Evolutionary conservation across 2,329 filamentous ascomycete species (phyloP), one percentile per base, ranked within the genome.

Genomic region (Monilinia laxa): DNA sequence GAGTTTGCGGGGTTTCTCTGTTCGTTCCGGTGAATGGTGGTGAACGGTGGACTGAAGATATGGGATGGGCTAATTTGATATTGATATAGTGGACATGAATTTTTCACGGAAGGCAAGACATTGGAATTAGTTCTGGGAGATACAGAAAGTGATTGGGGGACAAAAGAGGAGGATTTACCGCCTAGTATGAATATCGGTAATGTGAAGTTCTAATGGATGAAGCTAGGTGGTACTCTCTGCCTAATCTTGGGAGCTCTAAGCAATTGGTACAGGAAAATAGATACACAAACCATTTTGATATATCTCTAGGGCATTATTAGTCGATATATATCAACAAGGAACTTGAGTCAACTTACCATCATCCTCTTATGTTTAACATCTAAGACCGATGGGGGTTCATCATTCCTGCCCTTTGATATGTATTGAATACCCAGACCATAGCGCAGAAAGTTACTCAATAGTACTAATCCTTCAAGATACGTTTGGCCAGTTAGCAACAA

Each of bases 101-200:
- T 91, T 72, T 91, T 90, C 73, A 79, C 82, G 0, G 81, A 90
- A 11, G 89, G 89, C 1, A 85, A 84, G 45, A 81, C 85, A 65
- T 78, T 91, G 52, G 87, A 90, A 59, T 77, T 91, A 57, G 84
- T 80, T 10, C 76, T 91, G 16, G 88, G 88, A 0, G 69, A 74
- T 10, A 79, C 78, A 23, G 88, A 90, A 78, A 90, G 87, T 73
- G 71, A 73, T 0, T 91, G 88, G 88, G 88, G 88, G 0, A 89
- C 84, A 0, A 75, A 75, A 2, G 73, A 81, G 1, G 78, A 81
- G 67, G 88, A 90, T 75, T 73, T 89, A 38, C 88, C 88, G 42
- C 88, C 88, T 0, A 90, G 85, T 56, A 64, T 72, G 66, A 68
- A 57, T 35, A 20, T 55, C 20, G 64, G 56, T 18, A 47, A 40